Evolutionary conservation across 805 yeast genomes (phyloP).

Genomic region (Candida insectorum): DNA sequence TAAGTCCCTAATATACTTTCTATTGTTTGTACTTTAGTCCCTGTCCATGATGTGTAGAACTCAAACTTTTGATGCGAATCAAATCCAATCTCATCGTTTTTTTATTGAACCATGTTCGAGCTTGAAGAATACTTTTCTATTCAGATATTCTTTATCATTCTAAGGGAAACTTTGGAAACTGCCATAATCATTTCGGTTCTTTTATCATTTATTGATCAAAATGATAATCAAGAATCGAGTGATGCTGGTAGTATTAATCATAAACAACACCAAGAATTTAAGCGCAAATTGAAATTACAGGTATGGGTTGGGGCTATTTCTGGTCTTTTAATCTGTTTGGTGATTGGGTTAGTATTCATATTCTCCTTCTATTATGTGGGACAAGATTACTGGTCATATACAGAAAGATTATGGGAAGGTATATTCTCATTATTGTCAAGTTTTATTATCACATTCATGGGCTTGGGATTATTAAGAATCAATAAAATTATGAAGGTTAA

Average conservation of each 20-base stretch:
- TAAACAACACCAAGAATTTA: slow-evolving; percentile 1
- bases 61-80: no score
- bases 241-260: no score
- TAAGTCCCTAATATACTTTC: no score
- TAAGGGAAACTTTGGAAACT: slow-evolving; percentile 50
- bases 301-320: slow-evolving; percentile 78
- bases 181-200: slow-evolving; percentile 51
- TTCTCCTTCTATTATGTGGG: slow-evolving; percentile 72
- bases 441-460: slow-evolving; percentile 80
- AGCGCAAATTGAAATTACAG: slow-evolving; percentile 49
- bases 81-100: no score
- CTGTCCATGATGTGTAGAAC: no score
- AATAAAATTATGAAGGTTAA: slow-evolving; percentile 75
- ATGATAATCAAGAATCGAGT: slow-evolving; percentile 1
- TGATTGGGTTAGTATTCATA: slow-evolving; percentile 72
- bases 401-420: slow-evolving; percentile 91
- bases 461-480: slow-evolving; percentile 73
- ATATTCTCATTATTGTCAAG: slow-evolving; percentile 75
- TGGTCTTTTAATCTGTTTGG: slow-evolving; percentile 66
- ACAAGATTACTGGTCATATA: slow-evolving; percentile 78
- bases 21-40: no score
- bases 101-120: slow-evolving; percentile 16
- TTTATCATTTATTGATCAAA: slow-evolving; percentile 70
- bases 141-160: slow-evolving; percentile 70
- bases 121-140: slow-evolving; percentile 55